Percentiles rank a stretch among this genome's conserved stretches.
These are phyloP conservation scores for Beauveria brongniartii DNA, from an alignment of 2,329 filamentous ascomycete genomes.

Conservation along the genomic window DNA sequence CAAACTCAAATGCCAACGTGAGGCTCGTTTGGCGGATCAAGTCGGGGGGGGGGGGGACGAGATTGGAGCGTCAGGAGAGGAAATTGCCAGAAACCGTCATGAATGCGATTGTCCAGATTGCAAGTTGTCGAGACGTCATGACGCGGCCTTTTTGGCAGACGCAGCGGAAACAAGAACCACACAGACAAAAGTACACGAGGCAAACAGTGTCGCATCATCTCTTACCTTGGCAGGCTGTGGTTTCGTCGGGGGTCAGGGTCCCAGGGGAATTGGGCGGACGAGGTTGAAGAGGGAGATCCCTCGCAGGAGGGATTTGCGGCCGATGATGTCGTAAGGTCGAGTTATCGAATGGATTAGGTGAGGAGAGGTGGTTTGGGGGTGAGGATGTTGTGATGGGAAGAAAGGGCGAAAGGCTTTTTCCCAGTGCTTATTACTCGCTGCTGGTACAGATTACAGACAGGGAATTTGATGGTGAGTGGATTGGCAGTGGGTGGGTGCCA, in stretches of 20 bases:
- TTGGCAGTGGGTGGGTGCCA: too few relatives aligned
- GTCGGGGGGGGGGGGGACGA: background rate
- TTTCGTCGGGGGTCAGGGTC: background rate
- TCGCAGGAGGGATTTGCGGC: background rate
- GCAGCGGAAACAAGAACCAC: background rate
- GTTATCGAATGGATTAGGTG: background rate
- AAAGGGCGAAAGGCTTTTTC: too few relatives aligned
- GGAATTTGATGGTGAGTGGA: too few relatives aligned
- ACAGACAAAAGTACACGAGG: background rate
- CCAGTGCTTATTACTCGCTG: too few relatives aligned
- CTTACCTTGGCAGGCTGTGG: conserved; percentile 2
- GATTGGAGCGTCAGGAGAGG: background rate
- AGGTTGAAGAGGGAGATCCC: background rate
- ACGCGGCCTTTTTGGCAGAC: background rate
- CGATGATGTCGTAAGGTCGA: background rate
- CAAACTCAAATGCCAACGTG: background rate
- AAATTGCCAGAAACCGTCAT: background rate
- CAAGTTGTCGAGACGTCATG: background rate
- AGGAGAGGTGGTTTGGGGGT: background rate
- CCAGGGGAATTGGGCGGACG: background rate
- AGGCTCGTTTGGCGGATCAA: background rate
- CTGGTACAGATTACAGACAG: too few relatives aligned
- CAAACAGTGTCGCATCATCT: background rate
- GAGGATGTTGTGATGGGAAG: background rate
- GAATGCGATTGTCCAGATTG: background rate